Evolutionary conservation across 2,329 filamentous ascomycete genomes (phyloP).

Genomic region (Calcarisporium arbuscula): DNA sequence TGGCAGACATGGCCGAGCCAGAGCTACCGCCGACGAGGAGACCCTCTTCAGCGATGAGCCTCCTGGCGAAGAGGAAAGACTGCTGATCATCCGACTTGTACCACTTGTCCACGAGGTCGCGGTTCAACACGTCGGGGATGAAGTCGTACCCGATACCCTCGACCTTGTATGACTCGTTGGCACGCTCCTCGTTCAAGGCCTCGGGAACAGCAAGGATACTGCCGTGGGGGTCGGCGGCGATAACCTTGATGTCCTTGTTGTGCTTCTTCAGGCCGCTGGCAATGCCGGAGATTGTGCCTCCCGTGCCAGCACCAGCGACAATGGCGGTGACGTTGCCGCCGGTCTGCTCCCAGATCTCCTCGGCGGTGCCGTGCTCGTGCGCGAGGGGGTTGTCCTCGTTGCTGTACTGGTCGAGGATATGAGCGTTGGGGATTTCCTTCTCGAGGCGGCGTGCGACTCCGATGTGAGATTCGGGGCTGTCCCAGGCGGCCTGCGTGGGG

Average conservation of each 20-base stretch:
- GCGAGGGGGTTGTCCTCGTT: constrained; percentile 89
- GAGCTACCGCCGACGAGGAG: constrained; percentile 89
- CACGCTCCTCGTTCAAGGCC: constrained; percentile 68
- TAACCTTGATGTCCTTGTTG: constrained; percentile 75
- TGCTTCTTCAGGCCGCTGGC: constrained; percentile 83
- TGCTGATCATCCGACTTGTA: constrained; percentile 96
- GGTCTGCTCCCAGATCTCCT: constrained; percentile 94
- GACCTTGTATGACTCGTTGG: constrained; percentile 89
- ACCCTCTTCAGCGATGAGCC: constrained; percentile 90
- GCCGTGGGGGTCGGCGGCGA: constrained; percentile 88
- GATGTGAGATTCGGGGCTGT: constrained; percentile 93
- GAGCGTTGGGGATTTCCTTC: constrained; percentile 93
- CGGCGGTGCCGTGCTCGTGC: constrained; percentile 88
- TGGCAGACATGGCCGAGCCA: constrained; percentile 82
- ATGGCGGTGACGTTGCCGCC: constrained; percentile 74
- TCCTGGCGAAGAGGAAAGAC: constrained; percentile 83
- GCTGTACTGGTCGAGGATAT: constrained; percentile 94
- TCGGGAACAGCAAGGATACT: constrained; percentile 84
- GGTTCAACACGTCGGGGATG: constrained; percentile 87
- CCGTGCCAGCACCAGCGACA: constrained; percentile 89
- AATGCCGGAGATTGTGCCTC: constrained; percentile 89
- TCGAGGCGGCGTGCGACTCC: constrained; percentile 84
- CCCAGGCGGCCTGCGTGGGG: constrained; percentile 90
- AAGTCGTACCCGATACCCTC: constrained; percentile 99
- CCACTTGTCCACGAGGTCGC: constrained; percentile 78